Percentiles rank a stretch among this genome's conserved stretches.
phyloP scores from a whole-genome alignment of 805 yeast genomes.

The Saccharomycopsis sp. region DNA sequence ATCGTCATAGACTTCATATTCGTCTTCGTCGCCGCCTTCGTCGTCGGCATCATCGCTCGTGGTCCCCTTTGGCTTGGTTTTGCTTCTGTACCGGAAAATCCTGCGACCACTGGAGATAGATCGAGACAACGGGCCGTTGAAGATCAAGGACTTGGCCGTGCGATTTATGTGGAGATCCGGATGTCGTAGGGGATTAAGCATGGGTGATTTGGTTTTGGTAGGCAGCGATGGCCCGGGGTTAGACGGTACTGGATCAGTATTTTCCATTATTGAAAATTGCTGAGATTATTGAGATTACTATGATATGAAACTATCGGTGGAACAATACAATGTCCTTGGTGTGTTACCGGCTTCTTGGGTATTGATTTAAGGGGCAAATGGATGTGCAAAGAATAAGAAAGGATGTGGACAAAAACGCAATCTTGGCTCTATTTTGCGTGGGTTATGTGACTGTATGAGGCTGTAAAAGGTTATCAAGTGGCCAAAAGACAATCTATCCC shows the following conservation, averaged over 20 bases:
- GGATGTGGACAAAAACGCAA: neutral
- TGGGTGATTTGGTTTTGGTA: neutral
- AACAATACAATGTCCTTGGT: neutral
- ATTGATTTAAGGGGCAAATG: neutral
- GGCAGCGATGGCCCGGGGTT: neutral
- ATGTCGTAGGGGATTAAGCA: neutral
- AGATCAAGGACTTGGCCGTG: conserved; percentile 12
- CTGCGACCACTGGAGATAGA: conserved; percentile 1
- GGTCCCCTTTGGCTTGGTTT: neutral
- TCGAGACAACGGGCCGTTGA: conserved; percentile 1
- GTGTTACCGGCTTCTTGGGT: no score
- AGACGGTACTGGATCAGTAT: neutral
- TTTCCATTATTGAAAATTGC: neutral
- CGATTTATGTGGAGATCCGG: neutral
- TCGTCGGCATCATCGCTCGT: conserved; percentile 19
- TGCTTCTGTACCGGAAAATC: neutral
- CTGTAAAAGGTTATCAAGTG: no score
- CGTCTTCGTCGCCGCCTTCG: conserved; percentile 24
- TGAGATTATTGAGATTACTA: neutral
- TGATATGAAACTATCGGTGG: neutral
- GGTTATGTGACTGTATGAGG: no score
- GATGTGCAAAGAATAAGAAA: neutral
- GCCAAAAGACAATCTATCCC: no score
- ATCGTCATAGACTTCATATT: conserved; percentile 7
- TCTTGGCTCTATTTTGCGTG: neutral